Conservation (phyloP, 257 asterid species). For the Solanum gracilifrons region DNA sequence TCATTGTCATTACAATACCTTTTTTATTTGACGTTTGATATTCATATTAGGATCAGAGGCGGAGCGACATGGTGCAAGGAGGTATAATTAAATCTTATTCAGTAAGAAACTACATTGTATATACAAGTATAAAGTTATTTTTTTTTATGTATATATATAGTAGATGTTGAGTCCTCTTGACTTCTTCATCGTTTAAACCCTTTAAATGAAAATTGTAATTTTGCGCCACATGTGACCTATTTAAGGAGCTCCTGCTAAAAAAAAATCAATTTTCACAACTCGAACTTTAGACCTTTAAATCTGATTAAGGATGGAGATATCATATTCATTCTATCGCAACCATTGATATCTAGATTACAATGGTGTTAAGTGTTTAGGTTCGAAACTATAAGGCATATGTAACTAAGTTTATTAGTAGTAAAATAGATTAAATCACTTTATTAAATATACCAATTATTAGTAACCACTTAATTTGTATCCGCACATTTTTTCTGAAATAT, state of each 20-base stretch:
- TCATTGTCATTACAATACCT: not conserved
- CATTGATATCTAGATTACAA: too few species aligned
- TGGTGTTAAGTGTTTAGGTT: not conserved
- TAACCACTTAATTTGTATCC: too few species aligned
- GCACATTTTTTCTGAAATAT: too few species aligned
- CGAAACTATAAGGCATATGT: not conserved
- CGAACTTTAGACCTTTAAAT: not conserved
- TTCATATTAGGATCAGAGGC: not conserved
- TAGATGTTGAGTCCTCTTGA: not conserved
- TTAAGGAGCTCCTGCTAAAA: not conserved
- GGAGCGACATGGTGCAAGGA: accelerated
- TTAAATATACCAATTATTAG: too few species aligned
- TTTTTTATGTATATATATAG: too few species aligned
- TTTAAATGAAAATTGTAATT: not conserved
- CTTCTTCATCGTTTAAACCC: not conserved
- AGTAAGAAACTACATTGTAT: not conserved
- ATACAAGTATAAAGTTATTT: not conserved
- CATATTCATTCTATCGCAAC: not conserved
- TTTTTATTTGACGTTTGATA: not conserved
- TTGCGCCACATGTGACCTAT: not conserved
- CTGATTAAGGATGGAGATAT: not conserved
- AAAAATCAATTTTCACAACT: not conserved
- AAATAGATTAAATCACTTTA: too few species aligned
- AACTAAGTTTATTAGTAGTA: too few species aligned
- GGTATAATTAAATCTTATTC: not conserved